These are phyloP conservation scores for Saccharomyces mikatae DNA, from an alignment of 805 yeast species.

Conservation along the genomic window DNA sequence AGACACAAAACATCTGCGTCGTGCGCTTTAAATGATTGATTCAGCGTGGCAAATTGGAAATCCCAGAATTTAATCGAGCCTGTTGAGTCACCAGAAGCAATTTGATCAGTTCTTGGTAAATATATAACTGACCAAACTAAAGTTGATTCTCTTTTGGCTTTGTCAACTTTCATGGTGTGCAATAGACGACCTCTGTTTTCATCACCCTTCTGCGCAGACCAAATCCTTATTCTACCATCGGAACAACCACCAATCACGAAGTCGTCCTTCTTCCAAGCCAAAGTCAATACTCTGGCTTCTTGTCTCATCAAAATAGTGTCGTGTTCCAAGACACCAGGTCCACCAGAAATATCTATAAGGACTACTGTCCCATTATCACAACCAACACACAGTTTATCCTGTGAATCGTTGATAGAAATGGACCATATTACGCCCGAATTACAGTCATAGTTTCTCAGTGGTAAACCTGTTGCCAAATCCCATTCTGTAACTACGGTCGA, in stretches of 20 bases:
- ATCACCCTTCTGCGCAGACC: constrained; percentile 45
- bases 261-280: constrained; percentile 65
- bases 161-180: constrained; percentile 86
- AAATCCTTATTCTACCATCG: constrained; percentile 82
- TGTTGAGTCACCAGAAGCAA: constrained; percentile 95
- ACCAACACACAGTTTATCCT: constrained; percentile 70
- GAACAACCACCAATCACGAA: constrained; percentile 87
- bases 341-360: constrained; percentile 75
- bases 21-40: constrained; percentile 76
- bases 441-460: constrained; percentile 72
- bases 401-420: constrained; percentile 53
- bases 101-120: constrained; percentile 55
- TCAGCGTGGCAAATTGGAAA: constrained; percentile 59
- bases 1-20: constrained; percentile 86
- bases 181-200: constrained; percentile 54
- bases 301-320: constrained; percentile 72
- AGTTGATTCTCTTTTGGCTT: constrained; percentile 75
- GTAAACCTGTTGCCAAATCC: constrained; percentile 69
- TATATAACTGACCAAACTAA: constrained; percentile 81
- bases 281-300: constrained; percentile 67
- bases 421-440: constrained; percentile 95
- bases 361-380: constrained; percentile 94
- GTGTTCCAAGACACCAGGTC: constrained; percentile 74
- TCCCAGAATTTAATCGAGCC: constrained; percentile 95
- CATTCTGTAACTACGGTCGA: constrained; percentile 88